Evolutionary conservation across 805 yeast species (phyloP), one percentile per base, ranked within the genome.

Genomic region (Kodamaea fukazawae): DNA sequence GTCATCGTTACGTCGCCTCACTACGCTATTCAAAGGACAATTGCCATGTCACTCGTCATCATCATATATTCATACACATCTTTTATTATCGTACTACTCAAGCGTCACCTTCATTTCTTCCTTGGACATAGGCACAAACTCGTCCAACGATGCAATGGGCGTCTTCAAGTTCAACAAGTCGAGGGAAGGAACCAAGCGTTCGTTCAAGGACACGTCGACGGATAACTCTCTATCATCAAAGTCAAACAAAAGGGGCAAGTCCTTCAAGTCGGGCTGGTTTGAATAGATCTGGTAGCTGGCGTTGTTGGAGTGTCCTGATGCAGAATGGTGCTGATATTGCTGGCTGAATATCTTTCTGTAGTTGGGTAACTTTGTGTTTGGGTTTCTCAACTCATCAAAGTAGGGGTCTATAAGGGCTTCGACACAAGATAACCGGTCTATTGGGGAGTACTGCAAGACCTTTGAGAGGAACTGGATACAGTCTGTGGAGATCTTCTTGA

Each of bases 391-490:
- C 46, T 75, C 79, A 49, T 77, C 74, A 56, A 81, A 80, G 61
- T 77, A 79, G 7, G 63, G 69, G 51, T 75, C 72, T 26, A 69
- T 58, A 54, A 80, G 58, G 1, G 79, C 76, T 32, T 74, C 70
- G 12, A 71, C 59, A 27, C 91, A 83, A 42, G 76, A 70, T 33
- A 80, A 66, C 63, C 95, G 71, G 47, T 75, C 76, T 12, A 65
- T 50, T 5, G 95, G 95, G 44, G 84, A 81, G 58, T 85, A 85
- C 54, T 81, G 78, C 46, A 85, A 68, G 29, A 82, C 70, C 46
- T 68, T 62, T 27, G 72, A 70, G 46, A 85, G 63, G 47, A 85
- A 71, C 38, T 71, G 73, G 16, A 83, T 73, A 45, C 78, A 71
- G 67, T 78, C 73, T 43, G 60, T 42, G 46, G 77, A 67, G 55